A percentile compares a stretch with the other conserved stretches of the same genome.
These are phyloP conservation scores for Kandelia obovata DNA, from an alignment of 345 rosid species.

Conservation along the genomic window DNA sequence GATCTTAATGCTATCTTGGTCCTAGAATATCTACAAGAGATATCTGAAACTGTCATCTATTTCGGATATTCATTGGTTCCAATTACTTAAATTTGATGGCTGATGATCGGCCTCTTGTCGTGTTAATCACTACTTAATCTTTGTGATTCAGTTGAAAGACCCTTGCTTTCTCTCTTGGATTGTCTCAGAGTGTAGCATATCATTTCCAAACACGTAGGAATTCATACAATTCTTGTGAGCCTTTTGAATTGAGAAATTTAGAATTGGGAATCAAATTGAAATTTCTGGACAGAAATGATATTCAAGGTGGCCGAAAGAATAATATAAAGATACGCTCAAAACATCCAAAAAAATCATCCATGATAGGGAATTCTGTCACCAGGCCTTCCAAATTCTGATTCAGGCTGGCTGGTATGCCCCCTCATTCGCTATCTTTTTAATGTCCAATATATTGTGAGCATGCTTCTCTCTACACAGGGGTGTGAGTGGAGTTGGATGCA, in stretches of 20 bases:
- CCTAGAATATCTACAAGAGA: not conserved
- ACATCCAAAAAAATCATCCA: no score
- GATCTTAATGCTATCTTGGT: slow-evolving; percentile 14
- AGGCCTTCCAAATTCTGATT: slow-evolving; percentile 74
- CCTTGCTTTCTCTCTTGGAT: slow-evolving; percentile 16
- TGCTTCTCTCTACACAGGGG: not conserved
- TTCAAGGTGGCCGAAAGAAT: slow-evolving; percentile 66
- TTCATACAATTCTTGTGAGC: slow-evolving; percentile 3
- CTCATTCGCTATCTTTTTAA: not conserved
- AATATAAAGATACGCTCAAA: slow-evolving; percentile 30
- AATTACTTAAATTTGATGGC: not conserved
- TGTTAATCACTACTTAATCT: not conserved
- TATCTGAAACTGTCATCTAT: not conserved
- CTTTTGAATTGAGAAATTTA: not conserved
- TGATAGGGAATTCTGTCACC: slow-evolving; percentile 38
- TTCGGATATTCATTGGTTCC: not conserved
- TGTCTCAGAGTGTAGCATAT: slow-evolving; percentile 74
- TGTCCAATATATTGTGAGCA: not conserved
- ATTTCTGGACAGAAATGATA: slow-evolving; percentile 59
- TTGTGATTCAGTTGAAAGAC: not conserved
- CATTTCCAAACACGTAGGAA: slow-evolving; percentile 88
- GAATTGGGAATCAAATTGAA: slow-evolving; percentile 17
- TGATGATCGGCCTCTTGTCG: not conserved
- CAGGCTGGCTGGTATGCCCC: slow-evolving; percentile 83
- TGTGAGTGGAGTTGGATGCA: no score